phyloP scores from a whole-genome alignment of 148 eudicot species.

The Fagopyrum homotropicum region DNA sequence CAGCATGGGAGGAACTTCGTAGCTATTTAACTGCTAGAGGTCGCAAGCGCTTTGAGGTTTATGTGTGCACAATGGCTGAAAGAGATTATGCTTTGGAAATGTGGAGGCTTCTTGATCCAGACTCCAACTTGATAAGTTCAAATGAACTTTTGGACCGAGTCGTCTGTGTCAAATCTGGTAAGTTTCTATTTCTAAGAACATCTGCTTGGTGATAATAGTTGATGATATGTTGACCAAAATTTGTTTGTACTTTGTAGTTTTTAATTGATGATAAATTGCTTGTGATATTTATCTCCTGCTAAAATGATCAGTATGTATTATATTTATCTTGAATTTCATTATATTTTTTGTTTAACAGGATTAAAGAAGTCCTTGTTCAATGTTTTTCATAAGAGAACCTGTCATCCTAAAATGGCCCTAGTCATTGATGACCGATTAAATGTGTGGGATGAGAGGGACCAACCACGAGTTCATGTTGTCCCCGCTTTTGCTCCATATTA shows the following conservation, averaged over 20 bases:
- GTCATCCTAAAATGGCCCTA: constrained; percentile 98
- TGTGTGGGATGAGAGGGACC: constrained; percentile 99
- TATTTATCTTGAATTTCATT: background rate
- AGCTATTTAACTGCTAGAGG: constrained; percentile 96
- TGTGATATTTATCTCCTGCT: background rate
- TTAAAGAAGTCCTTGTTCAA: constrained; percentile 79
- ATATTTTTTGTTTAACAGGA: constrained; percentile 30
- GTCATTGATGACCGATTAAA: constrained; percentile 95
- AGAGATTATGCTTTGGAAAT: constrained; percentile 99
- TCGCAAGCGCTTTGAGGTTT: constrained; percentile 96
- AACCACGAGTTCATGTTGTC: constrained; percentile 95
- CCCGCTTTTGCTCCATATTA: constrained; percentile 99
- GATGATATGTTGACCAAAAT: background rate
- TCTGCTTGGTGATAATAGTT: background rate
- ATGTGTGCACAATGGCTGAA: constrained; percentile 99
- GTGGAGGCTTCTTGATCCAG: constrained; percentile 99
- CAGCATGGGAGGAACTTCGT: constrained; percentile 99
- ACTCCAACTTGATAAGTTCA: constrained; percentile 69
- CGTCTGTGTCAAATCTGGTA: constrained; percentile 93
- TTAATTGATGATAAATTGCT: background rate
- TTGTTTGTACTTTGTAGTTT: background rate
- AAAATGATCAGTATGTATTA: background rate
- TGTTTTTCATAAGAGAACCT: constrained; percentile 79
- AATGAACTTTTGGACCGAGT: constrained; percentile 78
- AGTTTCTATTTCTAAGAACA: constrained; percentile 13